Evolutionary conservation across 805 yeast genomes (phyloP).

Genomic region (Metschnikowia drakensbergensis): DNA sequence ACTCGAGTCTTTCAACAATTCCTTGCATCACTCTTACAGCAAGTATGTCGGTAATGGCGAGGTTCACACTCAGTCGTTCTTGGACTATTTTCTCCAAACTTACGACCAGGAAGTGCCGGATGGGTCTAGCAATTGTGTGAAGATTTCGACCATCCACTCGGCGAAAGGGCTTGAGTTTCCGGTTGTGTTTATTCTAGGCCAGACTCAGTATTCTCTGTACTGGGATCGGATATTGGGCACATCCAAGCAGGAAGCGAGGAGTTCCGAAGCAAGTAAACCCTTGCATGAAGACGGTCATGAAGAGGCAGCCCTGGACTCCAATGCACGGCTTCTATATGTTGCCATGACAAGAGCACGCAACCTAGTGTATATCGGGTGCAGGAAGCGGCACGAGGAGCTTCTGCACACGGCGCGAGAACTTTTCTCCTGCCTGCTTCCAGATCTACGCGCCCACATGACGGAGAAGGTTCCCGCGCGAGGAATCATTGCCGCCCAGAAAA

Average conservation of each 20-base stretch:
- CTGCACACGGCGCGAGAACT: slow-evolving; percentile 4
- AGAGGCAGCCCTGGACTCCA: neutral
- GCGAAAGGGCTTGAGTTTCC: slow-evolving; percentile 77
- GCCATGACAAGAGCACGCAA: slow-evolving; percentile 62
- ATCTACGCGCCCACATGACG: neutral
- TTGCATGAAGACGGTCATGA: neutral
- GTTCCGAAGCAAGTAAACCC: no score
- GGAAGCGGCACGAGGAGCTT: slow-evolving; percentile 1
- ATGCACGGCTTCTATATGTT: slow-evolving; percentile 50
- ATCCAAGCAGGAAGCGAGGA: neutral
- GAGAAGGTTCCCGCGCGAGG: neutral
- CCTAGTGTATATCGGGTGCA: slow-evolving; percentile 35
- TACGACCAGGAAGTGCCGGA: slow-evolving; percentile 36
- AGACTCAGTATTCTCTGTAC: slow-evolving; percentile 6
- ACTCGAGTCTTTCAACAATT: slow-evolving; percentile 15
- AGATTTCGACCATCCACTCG: slow-evolving; percentile 66
- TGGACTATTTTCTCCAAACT: slow-evolving; percentile 39
- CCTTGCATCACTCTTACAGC: slow-evolving; percentile 15
- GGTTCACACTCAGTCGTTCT: slow-evolving; percentile 18
- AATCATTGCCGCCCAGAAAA: neutral
- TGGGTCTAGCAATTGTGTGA: slow-evolving; percentile 33
- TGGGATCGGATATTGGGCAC: slow-evolving; percentile 10
- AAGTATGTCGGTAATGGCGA: slow-evolving; percentile 7
- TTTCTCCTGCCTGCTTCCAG: slow-evolving; percentile 8
- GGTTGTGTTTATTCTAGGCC: slow-evolving; percentile 48